A percentile compares a stretch with the other conserved stretches of the same genome.
phyloP scores from a whole-genome alignment of 164 flowering plant species.

The Dillenia suffruticosa region DNA sequence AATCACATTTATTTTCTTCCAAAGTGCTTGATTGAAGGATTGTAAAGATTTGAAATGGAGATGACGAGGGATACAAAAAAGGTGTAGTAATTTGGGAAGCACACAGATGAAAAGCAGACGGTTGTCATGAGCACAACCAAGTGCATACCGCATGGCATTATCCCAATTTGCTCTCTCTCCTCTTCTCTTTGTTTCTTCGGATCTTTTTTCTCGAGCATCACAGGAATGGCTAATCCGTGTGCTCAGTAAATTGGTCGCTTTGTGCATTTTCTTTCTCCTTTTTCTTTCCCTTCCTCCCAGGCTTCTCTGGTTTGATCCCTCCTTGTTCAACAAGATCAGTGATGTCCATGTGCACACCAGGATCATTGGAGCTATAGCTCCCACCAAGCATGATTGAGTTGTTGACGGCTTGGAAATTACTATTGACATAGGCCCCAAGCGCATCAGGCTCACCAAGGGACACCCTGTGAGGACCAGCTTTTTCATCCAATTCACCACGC shows the following conservation, averaged over 20 bases:
- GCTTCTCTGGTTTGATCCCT: constrained; percentile 3
- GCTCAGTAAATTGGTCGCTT: constrained; percentile 12
- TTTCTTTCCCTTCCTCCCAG: constrained; percentile 28
- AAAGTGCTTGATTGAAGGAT: too few relatives aligned
- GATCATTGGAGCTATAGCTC: constrained; percentile 58
- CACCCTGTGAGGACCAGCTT: background rate
- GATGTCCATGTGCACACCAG: constrained; percentile 74
- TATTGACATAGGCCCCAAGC: constrained; percentile 51
- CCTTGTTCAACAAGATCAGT: constrained; percentile 23
- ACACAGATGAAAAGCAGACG: too few relatives aligned
- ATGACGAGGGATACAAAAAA: too few relatives aligned
- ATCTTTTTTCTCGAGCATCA: too few relatives aligned
- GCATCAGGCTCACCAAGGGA: constrained; percentile 24
- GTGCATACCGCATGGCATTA: too few relatives aligned
- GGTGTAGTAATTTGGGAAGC: too few relatives aligned
- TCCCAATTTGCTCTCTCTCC: too few relatives aligned
- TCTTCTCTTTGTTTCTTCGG: too few relatives aligned
- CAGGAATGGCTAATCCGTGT: background rate
- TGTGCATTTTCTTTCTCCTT: constrained; percentile 9
- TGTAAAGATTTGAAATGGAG: too few relatives aligned
- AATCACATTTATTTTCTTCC: too few relatives aligned
- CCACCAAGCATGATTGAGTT: constrained; percentile 76
- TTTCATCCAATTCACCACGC: constrained; percentile 40
- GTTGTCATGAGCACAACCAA: too few relatives aligned
- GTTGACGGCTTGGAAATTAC: constrained; percentile 78